phyloP scores from a whole-genome alignment of 1,284 basidiomycete species.

The Ceratobasidium sp. region DNA sequence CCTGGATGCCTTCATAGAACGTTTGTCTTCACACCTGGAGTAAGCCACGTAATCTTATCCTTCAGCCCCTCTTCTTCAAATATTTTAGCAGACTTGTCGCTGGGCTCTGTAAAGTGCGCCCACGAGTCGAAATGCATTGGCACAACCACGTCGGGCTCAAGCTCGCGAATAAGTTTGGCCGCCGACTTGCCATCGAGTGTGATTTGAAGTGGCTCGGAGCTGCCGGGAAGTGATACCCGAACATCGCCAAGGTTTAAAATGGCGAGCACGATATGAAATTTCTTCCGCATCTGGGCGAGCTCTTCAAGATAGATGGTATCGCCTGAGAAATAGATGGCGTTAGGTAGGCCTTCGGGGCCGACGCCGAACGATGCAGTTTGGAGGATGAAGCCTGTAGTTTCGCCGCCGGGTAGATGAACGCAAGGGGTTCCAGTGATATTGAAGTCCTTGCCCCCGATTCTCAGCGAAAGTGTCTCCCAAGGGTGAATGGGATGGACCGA shows the following conservation, averaged over 20 bases:
- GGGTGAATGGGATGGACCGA: constrained; percentile 38
- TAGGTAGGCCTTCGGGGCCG: constrained; percentile 36
- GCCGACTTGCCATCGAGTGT: constrained; percentile 27
- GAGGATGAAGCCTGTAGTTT: constrained; percentile 46
- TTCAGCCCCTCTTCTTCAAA: constrained; percentile 33
- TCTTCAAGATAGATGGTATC: constrained; percentile 45
- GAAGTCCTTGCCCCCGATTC: constrained; percentile 41
- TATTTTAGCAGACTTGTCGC: background rate
- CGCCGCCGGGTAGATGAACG: constrained; percentile 42
- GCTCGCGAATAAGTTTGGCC: constrained; percentile 16
- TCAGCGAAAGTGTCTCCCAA: constrained; percentile 39
- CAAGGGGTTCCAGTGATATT: constrained; percentile 47
- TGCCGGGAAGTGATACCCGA: background rate
- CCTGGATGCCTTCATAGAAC: background rate
- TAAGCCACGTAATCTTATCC: constrained; percentile 24
- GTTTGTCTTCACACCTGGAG: background rate
- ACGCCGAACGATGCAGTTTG: constrained; percentile 38
- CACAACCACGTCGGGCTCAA: constrained; percentile 18
- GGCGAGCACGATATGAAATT: constrained; percentile 44
- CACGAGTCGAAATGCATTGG: constrained; percentile 39
- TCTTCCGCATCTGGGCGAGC: constrained; percentile 38
- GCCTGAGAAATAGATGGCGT: constrained; percentile 46
- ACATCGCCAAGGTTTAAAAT: constrained; percentile 26
- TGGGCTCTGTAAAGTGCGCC: constrained; percentile 14
- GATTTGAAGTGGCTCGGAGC: constrained; percentile 22